Conservation (phyloP, 805 yeast genomes). For the Kregervanrija fluxuum region DNA sequence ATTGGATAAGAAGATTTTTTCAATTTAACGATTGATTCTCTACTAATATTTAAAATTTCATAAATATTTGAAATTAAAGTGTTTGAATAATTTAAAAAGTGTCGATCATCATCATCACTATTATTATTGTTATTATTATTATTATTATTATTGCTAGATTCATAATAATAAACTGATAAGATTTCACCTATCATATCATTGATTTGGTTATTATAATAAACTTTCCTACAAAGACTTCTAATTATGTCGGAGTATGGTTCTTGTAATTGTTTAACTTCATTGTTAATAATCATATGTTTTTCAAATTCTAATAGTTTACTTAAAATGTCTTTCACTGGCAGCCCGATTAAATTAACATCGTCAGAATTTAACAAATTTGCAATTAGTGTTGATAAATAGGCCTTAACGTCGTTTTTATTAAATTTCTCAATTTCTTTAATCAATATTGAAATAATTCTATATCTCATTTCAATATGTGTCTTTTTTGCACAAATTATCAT, state of each 20-base stretch:
- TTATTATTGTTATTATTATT: slow-evolving; percentile 5
- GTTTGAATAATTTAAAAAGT: slow-evolving; percentile 15
- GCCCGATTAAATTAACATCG: slow-evolving; percentile 77
- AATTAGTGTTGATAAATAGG: slow-evolving; percentile 18
- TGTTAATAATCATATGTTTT: slow-evolving; percentile 19
- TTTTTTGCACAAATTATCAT: slow-evolving; percentile 63
- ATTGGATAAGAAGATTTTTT: slow-evolving; percentile 36
- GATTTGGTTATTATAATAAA: slow-evolving; percentile 81
- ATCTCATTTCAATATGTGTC: slow-evolving; percentile 42
- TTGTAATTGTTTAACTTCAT: slow-evolving; percentile 28
- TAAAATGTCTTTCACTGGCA: slow-evolving; percentile 75
- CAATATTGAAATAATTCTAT: slow-evolving; percentile 21
- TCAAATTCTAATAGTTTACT: slow-evolving; percentile 51
- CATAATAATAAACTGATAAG: slow-evolving; percentile 34
- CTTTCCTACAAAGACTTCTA: slow-evolving; percentile 65
- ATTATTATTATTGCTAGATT: slow-evolving; percentile 14
- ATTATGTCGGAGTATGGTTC: slow-evolving; percentile 46
- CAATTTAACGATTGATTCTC: slow-evolving; percentile 26
- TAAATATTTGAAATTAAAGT: slow-evolving; percentile 19
- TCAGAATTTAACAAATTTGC: slow-evolving; percentile 55
- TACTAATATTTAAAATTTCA: slow-evolving; percentile 19
- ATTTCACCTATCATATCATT: slow-evolving; percentile 74
- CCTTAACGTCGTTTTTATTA: slow-evolving; percentile 10
- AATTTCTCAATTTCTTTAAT: slow-evolving; percentile 51
- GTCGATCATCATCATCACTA: slow-evolving; percentile 1